Evolutionary conservation across 345 rosid genomes (phyloP).

Genomic region (Erodium maritimum): DNA sequence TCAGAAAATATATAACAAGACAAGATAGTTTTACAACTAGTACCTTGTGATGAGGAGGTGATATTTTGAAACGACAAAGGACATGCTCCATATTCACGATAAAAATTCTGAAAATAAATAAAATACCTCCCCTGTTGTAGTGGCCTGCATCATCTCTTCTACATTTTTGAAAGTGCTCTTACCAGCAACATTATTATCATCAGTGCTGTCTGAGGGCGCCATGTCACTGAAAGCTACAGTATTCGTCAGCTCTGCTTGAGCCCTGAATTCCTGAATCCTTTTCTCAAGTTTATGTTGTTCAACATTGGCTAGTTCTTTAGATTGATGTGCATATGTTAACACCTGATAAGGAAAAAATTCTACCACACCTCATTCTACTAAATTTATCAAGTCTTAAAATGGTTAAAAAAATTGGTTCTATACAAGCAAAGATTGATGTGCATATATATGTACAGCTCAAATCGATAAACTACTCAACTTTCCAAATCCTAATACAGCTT

Average conservation of each 20-base stretch:
- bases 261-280: constrained; percentile 87
- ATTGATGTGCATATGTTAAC: constrained; percentile 68
- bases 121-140: constrained; percentile 58
- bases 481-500: no score
- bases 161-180: constrained; percentile 30
- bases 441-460: no score
- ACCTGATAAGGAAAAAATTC: constrained; percentile 27
- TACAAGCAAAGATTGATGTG: background rate
- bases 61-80: background rate
- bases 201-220: constrained; percentile 31
- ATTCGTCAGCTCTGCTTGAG: constrained; percentile 59
- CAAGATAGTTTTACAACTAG: background rate
- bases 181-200: constrained; percentile 31
- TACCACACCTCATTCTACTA: background rate
- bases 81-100: background rate
- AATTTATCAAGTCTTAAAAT: background rate
- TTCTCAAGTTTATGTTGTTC: constrained; percentile 76
- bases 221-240: constrained; percentile 28
- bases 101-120: constrained; percentile 1
- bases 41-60: background rate
- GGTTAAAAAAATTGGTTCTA: background rate
- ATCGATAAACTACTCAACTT: no score
- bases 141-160: constrained; percentile 42
- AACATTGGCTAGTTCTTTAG: constrained; percentile 62
- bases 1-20: constrained; percentile 4